Evolutionary conservation across 2,329 filamentous ascomycete genomes (phyloP).

Genomic region (Hortaea sp.): DNA sequence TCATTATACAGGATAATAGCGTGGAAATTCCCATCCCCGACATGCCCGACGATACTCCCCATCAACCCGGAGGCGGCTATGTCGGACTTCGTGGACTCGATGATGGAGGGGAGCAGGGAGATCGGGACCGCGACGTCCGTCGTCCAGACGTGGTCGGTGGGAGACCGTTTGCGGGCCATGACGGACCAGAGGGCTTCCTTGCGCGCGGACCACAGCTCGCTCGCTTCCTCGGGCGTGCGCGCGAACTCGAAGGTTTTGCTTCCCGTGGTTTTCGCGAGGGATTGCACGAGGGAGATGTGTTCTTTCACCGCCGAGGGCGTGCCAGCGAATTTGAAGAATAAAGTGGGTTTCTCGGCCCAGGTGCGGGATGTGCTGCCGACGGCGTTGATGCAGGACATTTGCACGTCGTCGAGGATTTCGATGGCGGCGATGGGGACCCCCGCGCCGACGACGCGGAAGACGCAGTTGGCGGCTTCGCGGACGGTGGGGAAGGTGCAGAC

Average conservation of each 20-base stretch:
- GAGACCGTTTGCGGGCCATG: constrained; percentile 52
- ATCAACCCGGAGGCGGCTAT: constrained; percentile 53
- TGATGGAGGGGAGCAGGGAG: constrained; percentile 59
- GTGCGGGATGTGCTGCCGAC: constrained; percentile 52
- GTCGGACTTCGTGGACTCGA: constrained; percentile 64
- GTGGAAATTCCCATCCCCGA: constrained; percentile 68
- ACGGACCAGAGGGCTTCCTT: constrained; percentile 68
- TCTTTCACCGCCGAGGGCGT: constrained; percentile 63
- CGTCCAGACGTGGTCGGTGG: constrained; percentile 60
- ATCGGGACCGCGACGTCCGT: constrained; percentile 75
- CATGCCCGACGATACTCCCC: constrained; percentile 60
- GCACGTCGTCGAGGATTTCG: constrained; percentile 83
- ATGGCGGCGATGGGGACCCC: constrained; percentile 84
- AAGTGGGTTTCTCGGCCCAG: constrained; percentile 60
- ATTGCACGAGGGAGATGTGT: constrained; percentile 59
- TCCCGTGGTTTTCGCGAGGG: constrained; percentile 46
- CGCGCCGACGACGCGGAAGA: constrained; percentile 66
- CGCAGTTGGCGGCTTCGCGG: constrained; percentile 66
- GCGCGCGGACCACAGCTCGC: constrained; percentile 63
- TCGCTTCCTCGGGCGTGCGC: constrained; percentile 51
- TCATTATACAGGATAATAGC: constrained; percentile 57
- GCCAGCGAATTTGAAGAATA: constrained; percentile 69
- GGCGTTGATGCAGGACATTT: constrained; percentile 67
- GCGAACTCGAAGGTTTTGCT: constrained; percentile 63
- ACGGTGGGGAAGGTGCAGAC: constrained; percentile 57